phyloP scores from a whole-genome alignment of 2,329 filamentous ascomycete species.

The Talaromyces funiculosus region DNA sequence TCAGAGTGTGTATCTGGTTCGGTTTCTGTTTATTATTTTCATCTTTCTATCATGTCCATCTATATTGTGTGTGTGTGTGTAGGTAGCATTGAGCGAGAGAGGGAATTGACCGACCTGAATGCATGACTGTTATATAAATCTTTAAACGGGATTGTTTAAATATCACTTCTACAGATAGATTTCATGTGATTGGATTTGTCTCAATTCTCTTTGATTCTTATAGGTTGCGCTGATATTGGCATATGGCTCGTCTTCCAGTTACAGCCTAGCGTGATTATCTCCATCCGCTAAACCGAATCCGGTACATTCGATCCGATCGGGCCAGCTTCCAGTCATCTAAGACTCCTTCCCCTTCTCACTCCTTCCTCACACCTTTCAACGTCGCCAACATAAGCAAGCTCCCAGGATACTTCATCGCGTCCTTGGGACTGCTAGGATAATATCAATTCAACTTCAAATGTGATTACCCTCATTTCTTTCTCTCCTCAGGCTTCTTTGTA shows the following conservation, averaged over 20 bases:
- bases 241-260: background rate
- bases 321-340: background rate
- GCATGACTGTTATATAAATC: background rate
- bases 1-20: conserved; percentile 1
- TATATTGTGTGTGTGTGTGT: conserved; percentile 9
- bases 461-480: background rate
- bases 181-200: background rate
- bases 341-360: background rate
- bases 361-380: background rate
- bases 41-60: background rate
- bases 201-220: background rate
- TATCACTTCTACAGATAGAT: background rate
- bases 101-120: background rate
- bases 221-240: background rate
- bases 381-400: background rate
- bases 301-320: background rate
- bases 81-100: background rate
- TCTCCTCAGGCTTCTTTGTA: conserved; percentile 34
- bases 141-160: background rate
- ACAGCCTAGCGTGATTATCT: background rate
- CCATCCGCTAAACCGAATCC: background rate
- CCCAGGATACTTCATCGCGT: background rate
- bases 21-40: background rate
- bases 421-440: background rate
- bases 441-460: background rate